Base-by-base conservation (phyloP, 805 yeast genomes). In the Priceomyces castillae region DNA sequence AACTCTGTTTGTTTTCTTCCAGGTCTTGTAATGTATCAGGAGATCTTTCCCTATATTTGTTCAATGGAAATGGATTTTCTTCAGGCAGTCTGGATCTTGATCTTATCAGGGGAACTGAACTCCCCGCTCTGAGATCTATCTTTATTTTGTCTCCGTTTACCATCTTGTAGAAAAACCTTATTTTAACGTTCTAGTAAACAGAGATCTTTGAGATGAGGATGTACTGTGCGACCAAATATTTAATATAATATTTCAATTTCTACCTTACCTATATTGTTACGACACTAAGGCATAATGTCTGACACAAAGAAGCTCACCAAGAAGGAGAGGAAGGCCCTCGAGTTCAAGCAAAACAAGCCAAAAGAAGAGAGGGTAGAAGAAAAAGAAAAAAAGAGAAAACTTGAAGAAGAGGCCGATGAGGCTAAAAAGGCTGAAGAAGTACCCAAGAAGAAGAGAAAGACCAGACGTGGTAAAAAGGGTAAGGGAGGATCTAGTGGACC, bases 381-480 rank as follows among this genome's bases (percentile, higher is more conserved):
- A 39, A 61, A 62, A 43, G 56, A 41, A 52, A 55, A 44, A 58
- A 60, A 42, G 50, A 5, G 50, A 48, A 47, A 45, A 22, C 46
- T 44, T 20, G 51, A 51, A 15, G 35, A 43, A 28, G 40, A 34
- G 41, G 48, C 50, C 14, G 31, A 30, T 19, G 42, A 40, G 14
- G 20, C 37, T 22, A 34, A 36, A 34, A 52, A 39, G n/a, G 6
- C 46, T 3, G 51, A 40, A 30, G 59, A 48, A 37, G 75, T 65
- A 36, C 71, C 66, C 4, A 74, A 71, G 54, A 84, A 84, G 71
- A 84, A 80, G 61, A 70, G 92, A 51, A 83, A 85, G 61, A 82
- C 90, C 2, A 77, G 92, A 67, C 73, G 87, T 63, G 90, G 90
- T 20, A 84, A 84, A 66, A 83, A 84, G 49, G 86, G 86, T 16